These are phyloP conservation scores for Tremella fuciformis DNA, from an alignment of 768 basidiomycete species.

Conservation along the genomic window DNA sequence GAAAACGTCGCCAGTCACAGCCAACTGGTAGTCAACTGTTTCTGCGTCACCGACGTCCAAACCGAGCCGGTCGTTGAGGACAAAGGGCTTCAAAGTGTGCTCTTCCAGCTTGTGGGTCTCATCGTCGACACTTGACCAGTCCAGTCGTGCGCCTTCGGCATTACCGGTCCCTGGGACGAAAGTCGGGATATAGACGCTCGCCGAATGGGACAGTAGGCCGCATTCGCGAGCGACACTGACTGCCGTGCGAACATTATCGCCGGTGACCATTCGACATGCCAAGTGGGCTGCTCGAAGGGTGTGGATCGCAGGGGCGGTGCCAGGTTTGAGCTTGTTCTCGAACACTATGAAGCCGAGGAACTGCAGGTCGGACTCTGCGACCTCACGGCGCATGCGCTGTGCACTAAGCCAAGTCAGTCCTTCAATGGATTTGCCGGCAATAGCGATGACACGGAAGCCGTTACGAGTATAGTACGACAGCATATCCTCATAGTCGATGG, in stretches of 20 bases:
- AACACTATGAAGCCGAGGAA: constrained; percentile 97
- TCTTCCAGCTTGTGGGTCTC: constrained; percentile 75
- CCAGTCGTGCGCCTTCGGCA: constrained; percentile 60
- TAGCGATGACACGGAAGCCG: constrained; percentile 95
- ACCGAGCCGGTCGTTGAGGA: constrained; percentile 61
- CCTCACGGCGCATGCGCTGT: constrained; percentile 92
- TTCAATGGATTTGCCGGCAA: constrained; percentile 93
- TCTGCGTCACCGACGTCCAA: constrained; percentile 68
- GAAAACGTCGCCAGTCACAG: constrained; percentile 91
- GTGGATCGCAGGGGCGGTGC: constrained; percentile 84
- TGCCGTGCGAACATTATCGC: constrained; percentile 93
- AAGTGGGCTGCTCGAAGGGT: constrained; percentile 83
- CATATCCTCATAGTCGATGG: constrained; percentile 91
- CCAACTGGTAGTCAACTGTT: constrained; percentile 84
- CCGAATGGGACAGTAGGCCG: constrained; percentile 77
- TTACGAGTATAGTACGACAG: constrained; percentile 94
- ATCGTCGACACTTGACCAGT: constrained; percentile 93
- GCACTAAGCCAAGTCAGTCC: constrained; percentile 95
- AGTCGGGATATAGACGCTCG: constrained; percentile 78
- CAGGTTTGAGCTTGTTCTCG: constrained; percentile 93
- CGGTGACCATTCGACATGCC: constrained; percentile 95
- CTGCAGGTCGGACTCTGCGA: constrained; percentile 82
- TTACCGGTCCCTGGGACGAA: constrained; percentile 67
- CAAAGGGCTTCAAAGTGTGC: constrained; percentile 77
- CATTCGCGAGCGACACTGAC: constrained; percentile 97